Evolutionary conservation across 495 filamentous ascomycete genomes (phyloP), one percentile per base, ranked within the genome.

Genomic region (Saxophila tyrrhenica): DNA sequence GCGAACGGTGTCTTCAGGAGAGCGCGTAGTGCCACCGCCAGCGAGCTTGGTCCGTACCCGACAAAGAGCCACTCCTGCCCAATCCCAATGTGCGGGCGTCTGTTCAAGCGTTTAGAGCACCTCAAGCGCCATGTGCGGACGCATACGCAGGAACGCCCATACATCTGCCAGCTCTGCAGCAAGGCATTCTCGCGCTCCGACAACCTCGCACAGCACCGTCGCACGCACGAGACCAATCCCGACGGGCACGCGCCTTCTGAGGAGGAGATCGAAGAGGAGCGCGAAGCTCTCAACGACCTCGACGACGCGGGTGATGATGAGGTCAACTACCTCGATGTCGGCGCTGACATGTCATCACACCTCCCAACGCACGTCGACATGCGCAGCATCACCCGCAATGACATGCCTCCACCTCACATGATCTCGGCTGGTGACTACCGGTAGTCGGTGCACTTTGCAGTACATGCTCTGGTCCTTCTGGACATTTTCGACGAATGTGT

Each of bases 71-170:
- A 98, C 68, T 95, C 89, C 9, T 98, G 92, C 73, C 92, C 92
- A n/a, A 98, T 98, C 66, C 94, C 94, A 23, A 89, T 89, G 22
- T 98, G 92, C 68, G 92, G 94, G 42, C 84, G 94, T 67, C 78
- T 95, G 59, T 98, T 98, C 78, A 98, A 98, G 82, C 83, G 92
- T 66, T 80, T 98, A 75, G 92, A 98, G 71, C 92, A 98, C 76
- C 80, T 98, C 63, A 98, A 98, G 77, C 84, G 92, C 75, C 92
- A 98, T 77, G 94, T 98, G 70, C 86, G 92, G 69, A 98, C 92
- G 65, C 92, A 98, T 75, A 98, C 92, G 20, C 92, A 98, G 79
- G 92, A 98, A 75, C 84, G 91, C 75, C 92, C 92, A 62, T 98
- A 98, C 70, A 83, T 88, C 62, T 98, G 92, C 78, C 84, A 84